These are phyloP conservation scores for Aphanocladium album DNA, from an alignment of 2,329 filamentous ascomycete genomes.

Conservation along the genomic window DNA sequence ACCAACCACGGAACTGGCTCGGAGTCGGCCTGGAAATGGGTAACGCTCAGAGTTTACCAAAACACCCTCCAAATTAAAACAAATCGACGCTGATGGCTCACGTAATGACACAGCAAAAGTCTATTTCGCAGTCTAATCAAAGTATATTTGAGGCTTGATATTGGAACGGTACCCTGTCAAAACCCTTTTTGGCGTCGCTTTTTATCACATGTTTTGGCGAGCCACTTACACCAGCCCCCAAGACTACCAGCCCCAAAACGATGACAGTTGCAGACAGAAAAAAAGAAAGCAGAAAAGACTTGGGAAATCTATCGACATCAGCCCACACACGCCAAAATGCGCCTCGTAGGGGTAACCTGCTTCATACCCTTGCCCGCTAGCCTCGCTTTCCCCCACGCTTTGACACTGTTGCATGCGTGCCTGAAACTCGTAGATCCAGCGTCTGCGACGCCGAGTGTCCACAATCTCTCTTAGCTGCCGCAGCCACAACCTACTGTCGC, in stretches of 20 bases:
- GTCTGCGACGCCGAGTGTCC: conserved; percentile 7
- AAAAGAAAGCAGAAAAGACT: background rate
- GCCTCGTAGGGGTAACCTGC: background rate
- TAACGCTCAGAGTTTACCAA: too few relatives aligned
- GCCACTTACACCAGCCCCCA: too few relatives aligned
- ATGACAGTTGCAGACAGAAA: background rate
- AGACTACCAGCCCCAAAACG: background rate
- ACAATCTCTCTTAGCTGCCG: conserved; percentile 1
- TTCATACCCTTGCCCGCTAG: background rate
- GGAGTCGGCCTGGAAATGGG: too few relatives aligned
- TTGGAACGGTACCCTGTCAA: too few relatives aligned
- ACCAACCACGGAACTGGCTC: too few relatives aligned
- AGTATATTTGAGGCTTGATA: too few relatives aligned
- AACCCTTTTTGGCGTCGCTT: too few relatives aligned
- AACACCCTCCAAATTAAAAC: too few relatives aligned
- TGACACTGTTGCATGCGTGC: conserved; percentile 1
- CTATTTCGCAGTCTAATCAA: too few relatives aligned
- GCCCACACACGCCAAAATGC: background rate
- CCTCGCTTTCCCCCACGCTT: background rate
- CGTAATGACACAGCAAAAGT: too few relatives aligned
- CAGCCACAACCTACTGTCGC: background rate
- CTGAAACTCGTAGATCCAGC: conserved; percentile 3
- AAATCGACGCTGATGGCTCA: too few relatives aligned
- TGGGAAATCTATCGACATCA: background rate
- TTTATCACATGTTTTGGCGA: too few relatives aligned